Conservation (phyloP, 2,329 filamentous ascomycete genomes). For the Fonsecaea multimorphosa region DNA sequence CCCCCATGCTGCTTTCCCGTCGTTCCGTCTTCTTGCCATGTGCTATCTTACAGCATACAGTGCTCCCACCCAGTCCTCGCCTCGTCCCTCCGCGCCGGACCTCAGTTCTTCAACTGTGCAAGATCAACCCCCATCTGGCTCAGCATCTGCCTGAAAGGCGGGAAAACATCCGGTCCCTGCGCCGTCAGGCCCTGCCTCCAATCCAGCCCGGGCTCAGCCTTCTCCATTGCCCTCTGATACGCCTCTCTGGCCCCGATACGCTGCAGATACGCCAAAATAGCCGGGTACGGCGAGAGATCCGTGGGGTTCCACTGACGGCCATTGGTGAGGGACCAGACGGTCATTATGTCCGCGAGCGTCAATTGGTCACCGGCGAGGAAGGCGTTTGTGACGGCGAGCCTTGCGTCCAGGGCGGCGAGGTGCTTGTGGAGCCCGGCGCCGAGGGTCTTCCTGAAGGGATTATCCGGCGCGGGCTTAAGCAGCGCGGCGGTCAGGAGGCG, state of each 20-base stretch:
- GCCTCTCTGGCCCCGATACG: constrained; percentile 54
- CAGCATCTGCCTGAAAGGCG: constrained; percentile 6
- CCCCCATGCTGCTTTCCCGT: no score
- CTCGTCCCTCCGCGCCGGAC: neutral
- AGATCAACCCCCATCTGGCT: constrained; percentile 17
- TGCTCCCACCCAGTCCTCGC: no score
- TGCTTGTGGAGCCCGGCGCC: constrained; percentile 46
- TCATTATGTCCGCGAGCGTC: constrained; percentile 71
- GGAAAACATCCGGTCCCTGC: constrained; percentile 21
- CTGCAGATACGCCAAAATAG: constrained; percentile 56
- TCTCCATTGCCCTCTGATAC: constrained; percentile 57
- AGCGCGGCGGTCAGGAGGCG: constrained; percentile 48
- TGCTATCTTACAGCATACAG: no score
- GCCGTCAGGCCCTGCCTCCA: constrained; percentile 19
- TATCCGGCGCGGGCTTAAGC: constrained; percentile 43
- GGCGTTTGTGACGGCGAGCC: constrained; percentile 51
- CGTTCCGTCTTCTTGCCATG: no score
- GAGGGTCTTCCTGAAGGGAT: constrained; percentile 43
- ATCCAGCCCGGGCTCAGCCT: constrained; percentile 57
- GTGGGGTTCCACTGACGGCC: constrained; percentile 60
- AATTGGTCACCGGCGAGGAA: constrained; percentile 69
- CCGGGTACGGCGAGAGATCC: constrained; percentile 50
- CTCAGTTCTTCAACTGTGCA: neutral
- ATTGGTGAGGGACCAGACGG: constrained; percentile 65
- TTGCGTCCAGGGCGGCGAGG: constrained; percentile 57